Evolutionary conservation across 768 basidiomycete species (phyloP).

Genomic region (Amanita subjunquillea): DNA sequence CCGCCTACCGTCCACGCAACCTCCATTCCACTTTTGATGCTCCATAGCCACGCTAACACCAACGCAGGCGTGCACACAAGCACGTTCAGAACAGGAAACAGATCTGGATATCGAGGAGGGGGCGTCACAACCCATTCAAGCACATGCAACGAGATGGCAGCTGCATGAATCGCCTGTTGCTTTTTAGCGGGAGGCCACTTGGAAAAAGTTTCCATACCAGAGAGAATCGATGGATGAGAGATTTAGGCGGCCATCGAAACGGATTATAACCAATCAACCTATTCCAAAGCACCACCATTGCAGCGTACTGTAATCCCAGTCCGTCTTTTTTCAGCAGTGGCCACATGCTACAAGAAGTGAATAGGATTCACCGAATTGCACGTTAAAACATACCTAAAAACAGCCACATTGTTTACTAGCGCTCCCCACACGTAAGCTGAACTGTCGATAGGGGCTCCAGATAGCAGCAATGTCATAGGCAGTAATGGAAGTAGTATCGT

Average conservation of each 20-base stretch:
- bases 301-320: constrained; percentile 63
- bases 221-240: constrained; percentile 45
- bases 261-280: constrained; percentile 72
- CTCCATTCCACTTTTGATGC: constrained; percentile 70
- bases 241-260: constrained; percentile 30
- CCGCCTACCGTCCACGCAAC: constrained; percentile 73
- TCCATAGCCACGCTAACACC: constrained; percentile 80
- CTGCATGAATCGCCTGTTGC: constrained; percentile 43
- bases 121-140: constrained; percentile 53
- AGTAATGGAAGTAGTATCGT: constrained; percentile 79
- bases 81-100: constrained; percentile 80
- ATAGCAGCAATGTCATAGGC: constrained; percentile 73
- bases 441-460: constrained; percentile 39
- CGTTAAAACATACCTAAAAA: constrained; percentile 61
- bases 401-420: constrained; percentile 72
- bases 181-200: constrained; percentile 7
- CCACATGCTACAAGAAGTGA: constrained; percentile 67
- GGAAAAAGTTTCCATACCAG: constrained; percentile 25
- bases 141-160: constrained; percentile 46
- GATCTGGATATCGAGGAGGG: constrained; percentile 72
- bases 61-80: constrained; percentile 77
- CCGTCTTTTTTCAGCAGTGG: constrained; percentile 78
- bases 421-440: constrained; percentile 60
- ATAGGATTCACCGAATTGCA: neutral
- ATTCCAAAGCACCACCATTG: constrained; percentile 70